Evolutionary conservation across 139 green algal species (phyloP).

Genomic region (Limnomonas spitsbergensis): DNA sequence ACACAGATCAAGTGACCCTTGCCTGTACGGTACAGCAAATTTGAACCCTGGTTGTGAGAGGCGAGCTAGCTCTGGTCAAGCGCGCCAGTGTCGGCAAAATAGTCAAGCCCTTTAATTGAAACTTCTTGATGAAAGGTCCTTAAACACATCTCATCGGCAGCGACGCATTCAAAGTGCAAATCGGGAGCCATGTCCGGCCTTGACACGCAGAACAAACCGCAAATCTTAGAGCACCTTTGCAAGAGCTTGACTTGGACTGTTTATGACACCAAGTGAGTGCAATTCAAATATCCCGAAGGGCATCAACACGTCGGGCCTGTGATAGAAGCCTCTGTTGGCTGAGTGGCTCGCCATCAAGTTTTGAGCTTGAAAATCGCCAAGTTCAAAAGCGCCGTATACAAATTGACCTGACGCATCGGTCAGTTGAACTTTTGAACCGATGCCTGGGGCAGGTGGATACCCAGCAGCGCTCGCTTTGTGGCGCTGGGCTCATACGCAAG

Average conservation of each 20-base stretch:
- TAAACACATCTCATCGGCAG: no score
- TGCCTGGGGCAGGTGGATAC: conserved; percentile 73
- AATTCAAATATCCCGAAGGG: background rate
- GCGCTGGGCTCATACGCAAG: conserved; percentile 64
- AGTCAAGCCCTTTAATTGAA: no score
- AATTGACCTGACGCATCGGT: no score
- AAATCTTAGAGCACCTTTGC: conserved; percentile 75
- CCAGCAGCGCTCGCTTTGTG: conserved; percentile 74
- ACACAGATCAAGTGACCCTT: no score
- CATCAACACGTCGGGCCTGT: background rate
- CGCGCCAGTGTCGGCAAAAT: no score
- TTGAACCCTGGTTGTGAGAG: no score
- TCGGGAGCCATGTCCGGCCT: conserved; percentile 23
- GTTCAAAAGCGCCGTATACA: background rate
- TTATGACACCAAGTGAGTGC: conserved; percentile 75
- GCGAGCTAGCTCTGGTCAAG: no score
- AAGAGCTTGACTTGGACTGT: conserved; percentile 76
- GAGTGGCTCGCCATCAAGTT: background rate
- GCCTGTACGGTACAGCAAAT: no score
- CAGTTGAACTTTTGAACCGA: background rate
- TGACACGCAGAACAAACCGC: conserved; percentile 52
- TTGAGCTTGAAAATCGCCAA: background rate
- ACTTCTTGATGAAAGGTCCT: no score
- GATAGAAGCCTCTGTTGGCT: background rate
- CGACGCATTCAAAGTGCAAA: no score